phyloP scores from a whole-genome alignment of 805 yeast species.

The Schwanniomyces polymorphus region DNA sequence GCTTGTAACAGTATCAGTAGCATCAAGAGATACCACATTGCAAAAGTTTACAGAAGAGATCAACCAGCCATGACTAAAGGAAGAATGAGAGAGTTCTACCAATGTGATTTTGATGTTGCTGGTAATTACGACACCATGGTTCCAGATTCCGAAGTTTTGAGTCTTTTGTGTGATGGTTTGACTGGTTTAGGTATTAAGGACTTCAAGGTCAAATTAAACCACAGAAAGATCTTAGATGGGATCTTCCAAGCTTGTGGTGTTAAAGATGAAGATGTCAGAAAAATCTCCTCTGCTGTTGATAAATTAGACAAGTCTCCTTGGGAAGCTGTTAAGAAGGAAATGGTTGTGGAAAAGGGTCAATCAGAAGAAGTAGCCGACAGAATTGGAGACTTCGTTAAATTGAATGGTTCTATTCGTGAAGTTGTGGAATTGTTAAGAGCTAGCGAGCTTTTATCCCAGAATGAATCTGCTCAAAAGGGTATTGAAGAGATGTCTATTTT shows the following conservation, averaged over 20 bases:
- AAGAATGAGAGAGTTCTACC: slow-evolving; percentile 99
- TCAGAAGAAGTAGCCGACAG: slow-evolving; percentile 88
- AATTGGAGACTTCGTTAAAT: slow-evolving; percentile 88
- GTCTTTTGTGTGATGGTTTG: slow-evolving; percentile 81
- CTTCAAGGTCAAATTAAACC: slow-evolving; percentile 90
- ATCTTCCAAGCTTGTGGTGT: slow-evolving; percentile 95
- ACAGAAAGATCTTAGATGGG: slow-evolving; percentile 94
- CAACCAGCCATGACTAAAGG: slow-evolving; percentile 99
- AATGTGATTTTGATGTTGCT: slow-evolving; percentile 97
- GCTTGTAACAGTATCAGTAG: slow-evolving; percentile 91
- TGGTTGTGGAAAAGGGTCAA: slow-evolving; percentile 88
- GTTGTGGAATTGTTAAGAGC: slow-evolving; percentile 53
- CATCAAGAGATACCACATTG: slow-evolving; percentile 94
- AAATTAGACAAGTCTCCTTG: slow-evolving; percentile 94
- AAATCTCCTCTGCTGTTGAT: slow-evolving; percentile 92
- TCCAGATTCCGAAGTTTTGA: slow-evolving; percentile 89
- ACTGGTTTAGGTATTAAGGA: slow-evolving; percentile 80
- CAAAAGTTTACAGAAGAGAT: slow-evolving; percentile 98
- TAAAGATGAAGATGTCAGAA: slow-evolving; percentile 88
- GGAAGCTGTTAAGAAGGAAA: slow-evolving; percentile 91
- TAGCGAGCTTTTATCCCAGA: slow-evolving; percentile 59
- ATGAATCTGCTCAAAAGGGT: slow-evolving; percentile 78
- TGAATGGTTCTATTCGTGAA: slow-evolving; percentile 73
- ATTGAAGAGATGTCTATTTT: slow-evolving; percentile 74
- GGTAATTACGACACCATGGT: slow-evolving; percentile 93